phyloP scores from a whole-genome alignment of 345 rosid genomes.

The Citrus hindsii region DNA sequence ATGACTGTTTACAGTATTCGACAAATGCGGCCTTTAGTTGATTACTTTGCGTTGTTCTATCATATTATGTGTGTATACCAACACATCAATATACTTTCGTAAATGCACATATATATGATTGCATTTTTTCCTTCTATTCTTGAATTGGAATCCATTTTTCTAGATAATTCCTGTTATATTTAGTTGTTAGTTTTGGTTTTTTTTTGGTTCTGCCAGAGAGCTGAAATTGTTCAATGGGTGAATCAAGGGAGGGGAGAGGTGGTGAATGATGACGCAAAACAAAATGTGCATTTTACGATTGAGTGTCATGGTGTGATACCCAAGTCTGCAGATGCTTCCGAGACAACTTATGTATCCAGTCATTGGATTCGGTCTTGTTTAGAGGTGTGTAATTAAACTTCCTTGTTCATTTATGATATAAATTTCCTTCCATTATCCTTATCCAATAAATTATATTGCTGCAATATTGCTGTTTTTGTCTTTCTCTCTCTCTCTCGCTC shows the following conservation, averaged over 20 bases:
- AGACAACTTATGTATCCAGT: constrained; percentile 65
- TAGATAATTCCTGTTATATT: neutral
- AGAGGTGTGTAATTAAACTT: constrained; percentile 55
- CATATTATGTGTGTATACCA: neutral
- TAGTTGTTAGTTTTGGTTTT: neutral
- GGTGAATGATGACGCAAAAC: constrained; percentile 34
- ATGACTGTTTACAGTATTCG: neutral
- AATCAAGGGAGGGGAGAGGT: constrained; percentile 84
- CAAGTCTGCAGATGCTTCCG: constrained; percentile 20
- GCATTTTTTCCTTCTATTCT: neutral
- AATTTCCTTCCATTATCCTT: neutral
- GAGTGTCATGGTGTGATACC: constrained; percentile 71
- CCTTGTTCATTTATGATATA: constrained; percentile 2
- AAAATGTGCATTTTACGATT: constrained; percentile 51
- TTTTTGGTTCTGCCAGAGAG: constrained; percentile 48
- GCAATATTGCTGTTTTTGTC: neutral
- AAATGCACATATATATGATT: neutral
- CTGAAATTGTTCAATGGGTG: constrained; percentile 82
- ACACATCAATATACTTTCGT: too few species aligned
- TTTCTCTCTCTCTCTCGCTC: neutral
- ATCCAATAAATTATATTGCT: neutral
- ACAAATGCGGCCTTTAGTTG: neutral
- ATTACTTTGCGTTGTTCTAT: neutral
- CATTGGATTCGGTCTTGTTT: constrained; percentile 93
- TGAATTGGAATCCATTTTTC: neutral